Percentiles rank a stretch among this genome's conserved stretches.
Conservation (phyloP, 345 rosid species). For the Rhodamnia argentea region DNA sequence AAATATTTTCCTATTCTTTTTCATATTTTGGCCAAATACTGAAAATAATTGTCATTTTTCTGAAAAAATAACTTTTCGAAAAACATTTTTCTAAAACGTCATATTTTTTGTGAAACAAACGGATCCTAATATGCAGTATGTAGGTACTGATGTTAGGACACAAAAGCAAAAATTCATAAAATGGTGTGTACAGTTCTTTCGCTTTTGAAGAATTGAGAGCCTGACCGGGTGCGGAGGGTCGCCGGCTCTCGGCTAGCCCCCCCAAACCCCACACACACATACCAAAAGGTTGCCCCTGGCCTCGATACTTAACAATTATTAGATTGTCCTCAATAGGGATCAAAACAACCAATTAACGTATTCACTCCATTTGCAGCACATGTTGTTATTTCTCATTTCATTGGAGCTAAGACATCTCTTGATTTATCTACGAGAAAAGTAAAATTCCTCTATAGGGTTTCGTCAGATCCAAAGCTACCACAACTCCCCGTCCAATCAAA, state of each 20-base stretch:
- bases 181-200: not conserved
- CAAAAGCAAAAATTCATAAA: no score
- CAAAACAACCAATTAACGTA: not conserved
- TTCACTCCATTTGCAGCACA: not conserved
- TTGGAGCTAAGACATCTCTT: not conserved
- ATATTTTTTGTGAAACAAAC: no score
- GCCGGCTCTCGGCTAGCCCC: no score
- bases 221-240: no score
- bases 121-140: no score
- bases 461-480: not conserved
- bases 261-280: no score
- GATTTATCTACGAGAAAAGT: not conserved
- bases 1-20: no score
- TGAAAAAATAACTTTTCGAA: no score
- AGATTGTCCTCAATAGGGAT: not conserved
- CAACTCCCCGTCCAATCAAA: not conserved
- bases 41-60: no score
- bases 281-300: not conserved
- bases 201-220: not conserved
- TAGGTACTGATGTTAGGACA: no score
- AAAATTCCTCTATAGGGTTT: not conserved
- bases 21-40: no score
- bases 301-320: not conserved
- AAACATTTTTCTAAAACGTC: no score
- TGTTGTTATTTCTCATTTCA: not conserved